These are phyloP conservation scores for Pseudozyma sp. DNA, from an alignment of 1,284 basidiomycete species.

Conservation along the genomic window DNA sequence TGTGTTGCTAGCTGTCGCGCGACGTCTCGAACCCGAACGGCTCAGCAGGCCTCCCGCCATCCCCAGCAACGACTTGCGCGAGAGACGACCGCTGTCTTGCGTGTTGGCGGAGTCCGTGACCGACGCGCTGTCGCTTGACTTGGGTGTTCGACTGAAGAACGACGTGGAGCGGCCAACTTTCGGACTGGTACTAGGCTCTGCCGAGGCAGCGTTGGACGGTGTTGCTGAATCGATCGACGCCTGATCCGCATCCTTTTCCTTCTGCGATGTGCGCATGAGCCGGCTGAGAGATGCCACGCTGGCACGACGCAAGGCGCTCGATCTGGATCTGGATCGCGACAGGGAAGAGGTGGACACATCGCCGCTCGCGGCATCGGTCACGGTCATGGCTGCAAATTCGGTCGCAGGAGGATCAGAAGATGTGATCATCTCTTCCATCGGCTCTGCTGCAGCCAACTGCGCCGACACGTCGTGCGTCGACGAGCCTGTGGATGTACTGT, in stretches of 20 bases:
- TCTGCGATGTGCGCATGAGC: constrained; percentile 29
- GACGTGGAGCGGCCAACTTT: constrained; percentile 49
- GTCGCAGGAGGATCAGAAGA: constrained; percentile 10
- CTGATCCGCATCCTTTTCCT: constrained; percentile 30
- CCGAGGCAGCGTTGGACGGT: constrained; percentile 13
- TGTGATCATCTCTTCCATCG: constrained; percentile 27
- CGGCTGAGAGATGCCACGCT: constrained; percentile 38
- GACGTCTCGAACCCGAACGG: constrained; percentile 39
- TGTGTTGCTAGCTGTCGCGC: constrained; percentile 4
- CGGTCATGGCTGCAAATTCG: constrained; percentile 1
- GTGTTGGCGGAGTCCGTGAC: constrained; percentile 11
- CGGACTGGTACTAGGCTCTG: constrained; percentile 42
- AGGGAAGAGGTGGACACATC: constrained; percentile 2
- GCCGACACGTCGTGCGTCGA: constrained; percentile 32
- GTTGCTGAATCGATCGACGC: constrained; percentile 15
- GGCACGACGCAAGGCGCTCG: constrained; percentile 29
- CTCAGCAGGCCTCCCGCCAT: constrained; percentile 47
- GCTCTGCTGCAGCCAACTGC: constrained; percentile 21
- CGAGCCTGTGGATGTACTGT: constrained; percentile 24
- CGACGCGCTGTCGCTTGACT: constrained; percentile 34
- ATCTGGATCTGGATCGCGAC: constrained; percentile 19
- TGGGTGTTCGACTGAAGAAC: constrained; percentile 48
- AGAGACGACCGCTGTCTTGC: constrained; percentile 46
- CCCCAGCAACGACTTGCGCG: constrained; percentile 61
- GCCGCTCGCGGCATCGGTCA: neutral